Evolutionary conservation across 1,284 basidiomycete species (phyloP), one percentile per base, ranked within the genome.

Genomic region (Wolfiporia cocos): DNA sequence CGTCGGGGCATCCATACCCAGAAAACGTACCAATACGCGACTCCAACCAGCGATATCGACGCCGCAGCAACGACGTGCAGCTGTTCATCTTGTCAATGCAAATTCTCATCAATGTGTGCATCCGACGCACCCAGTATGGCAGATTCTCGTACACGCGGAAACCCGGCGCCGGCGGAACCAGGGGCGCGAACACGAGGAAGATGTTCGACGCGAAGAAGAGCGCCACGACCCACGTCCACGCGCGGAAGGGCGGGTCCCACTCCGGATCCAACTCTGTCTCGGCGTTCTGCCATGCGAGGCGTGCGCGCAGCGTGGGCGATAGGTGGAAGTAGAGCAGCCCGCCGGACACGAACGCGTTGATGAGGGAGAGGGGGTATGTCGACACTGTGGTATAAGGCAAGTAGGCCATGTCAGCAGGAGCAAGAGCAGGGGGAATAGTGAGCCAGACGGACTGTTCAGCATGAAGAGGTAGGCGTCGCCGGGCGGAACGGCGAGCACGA

Each of bases 391-490:
- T 39, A 39, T 12, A 36, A 15, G 11, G 12, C n/a, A n/a, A n/a
- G n/a, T n/a, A n/a, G n/a, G n/a, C n/a, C n/a, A n/a, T n/a, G n/a
- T n/a, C n/a, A n/a, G n/a, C n/a, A n/a, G n/a, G n/a, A n/a, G 37
- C 29, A 30, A 15, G 23, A 31, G 0, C 34, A 11, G 7, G 37
- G 14, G n/a, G 30, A 37, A 19, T n/a, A n/a, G 7, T 11, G 30
- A 24, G 9, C 26, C 76, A 2, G 32, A 61, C 77, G 51, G 40
- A 81, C 81, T 56, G 49, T 73, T 83, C 39, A 85, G 68, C 53
- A 81, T 68, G 58, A 85, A 81, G 17, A 78, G 65, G 50, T 82
- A 86, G 0, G 78, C 78, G 50, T 86, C 83, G 1, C 81, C 79
- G 0, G 78, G 70, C 1, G 81, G 82, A 0, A 76, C 67, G 1